A percentile compares a stretch with the other conserved stretches of the same genome.
Evolutionary conservation across 148 eudicot species (phyloP).

Genomic region (Nepenthes mirabilis): DNA sequence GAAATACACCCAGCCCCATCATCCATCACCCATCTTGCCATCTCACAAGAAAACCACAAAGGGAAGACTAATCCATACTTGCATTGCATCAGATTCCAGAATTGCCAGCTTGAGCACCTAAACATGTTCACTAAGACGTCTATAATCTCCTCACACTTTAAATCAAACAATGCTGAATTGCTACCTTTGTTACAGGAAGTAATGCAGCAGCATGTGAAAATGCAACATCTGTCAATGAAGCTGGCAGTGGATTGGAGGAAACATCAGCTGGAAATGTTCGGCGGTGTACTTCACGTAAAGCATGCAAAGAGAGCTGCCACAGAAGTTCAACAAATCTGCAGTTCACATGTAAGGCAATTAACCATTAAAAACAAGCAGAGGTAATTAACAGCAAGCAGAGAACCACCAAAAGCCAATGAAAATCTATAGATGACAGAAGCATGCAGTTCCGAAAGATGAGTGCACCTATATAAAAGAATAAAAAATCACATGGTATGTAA

Average conservation of each 20-base stretch:
- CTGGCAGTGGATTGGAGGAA: conserved; percentile 85
- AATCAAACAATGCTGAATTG: background rate
- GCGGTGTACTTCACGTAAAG: conserved; percentile 91
- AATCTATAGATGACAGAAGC: background rate
- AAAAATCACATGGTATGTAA: too few relatives aligned
- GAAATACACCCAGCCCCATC: too few relatives aligned
- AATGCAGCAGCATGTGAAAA: conserved; percentile 97
- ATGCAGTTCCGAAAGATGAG: too few relatives aligned
- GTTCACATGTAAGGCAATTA: background rate
- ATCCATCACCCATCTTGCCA: too few relatives aligned
- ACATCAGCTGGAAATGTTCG: conserved; percentile 89
- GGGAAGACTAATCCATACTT: too few relatives aligned
- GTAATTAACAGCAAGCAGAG: background rate
- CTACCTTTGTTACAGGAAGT: conserved; percentile 96
- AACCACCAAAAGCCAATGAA: conserved; percentile 1
- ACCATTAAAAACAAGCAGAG: too few relatives aligned
- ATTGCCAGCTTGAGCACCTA: too few relatives aligned
- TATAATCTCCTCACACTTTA: background rate
- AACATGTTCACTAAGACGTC: background rate
- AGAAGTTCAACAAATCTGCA: conserved; percentile 94
- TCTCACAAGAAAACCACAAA: too few relatives aligned
- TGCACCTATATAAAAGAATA: too few relatives aligned
- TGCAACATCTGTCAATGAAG: conserved; percentile 94
- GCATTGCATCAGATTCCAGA: too few relatives aligned
- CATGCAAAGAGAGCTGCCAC: conserved; percentile 99